Base-by-base conservation (phyloP, 2,329 filamentous ascomycete species). In the Scedosporium boydii region DNA sequence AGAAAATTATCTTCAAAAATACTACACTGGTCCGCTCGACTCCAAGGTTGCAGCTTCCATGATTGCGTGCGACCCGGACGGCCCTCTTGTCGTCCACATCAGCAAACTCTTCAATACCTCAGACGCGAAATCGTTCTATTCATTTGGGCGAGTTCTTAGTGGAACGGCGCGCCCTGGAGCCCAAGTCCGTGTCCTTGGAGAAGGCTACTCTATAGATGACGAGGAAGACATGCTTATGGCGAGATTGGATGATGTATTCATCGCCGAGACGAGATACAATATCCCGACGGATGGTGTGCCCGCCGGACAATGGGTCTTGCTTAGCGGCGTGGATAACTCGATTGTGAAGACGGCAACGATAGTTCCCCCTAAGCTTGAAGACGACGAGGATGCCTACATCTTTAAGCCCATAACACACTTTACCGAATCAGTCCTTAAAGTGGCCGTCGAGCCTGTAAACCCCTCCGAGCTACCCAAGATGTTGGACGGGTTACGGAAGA, bases 381-480 rank as follows among this genome's bases (percentile, higher is more conserved):
- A 96, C 60, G 86, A 95, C 57, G 93, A 98, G 73, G 92, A 96
- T 65, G 92, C 91, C 0, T 96, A 96, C 74, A 96, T 99, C 70
- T 98, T 99, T 83, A 89, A 87, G 66, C 93, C 95, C 0, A 84
- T 99, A 64, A 86, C 87, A 7, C 95, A 99, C 76, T 96, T 98
- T 76, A 98, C 95, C 38, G 91, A 99, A 73, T 97, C 93, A 0
- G 93, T 99, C 1, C 89, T 99, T 75, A 99, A 99, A 78, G 89
- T 99, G 41, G 95, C 95, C 0, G 93, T 99, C 7, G 95, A 99
- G 76, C 95, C 95, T 1, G 95, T 99, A 74, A 99, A 98, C 73
- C 95, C 95, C 2, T 98, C 93, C 0, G 95, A 99, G 75, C 80
- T 99, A 38, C 95, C 95, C 10, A 99, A 99, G 78, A 99, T 99